Percentiles rank a stretch among this genome's conserved stretches.
phyloP scores from a whole-genome alignment of 257 asterid genomes.

The Echium plantagineum region DNA sequence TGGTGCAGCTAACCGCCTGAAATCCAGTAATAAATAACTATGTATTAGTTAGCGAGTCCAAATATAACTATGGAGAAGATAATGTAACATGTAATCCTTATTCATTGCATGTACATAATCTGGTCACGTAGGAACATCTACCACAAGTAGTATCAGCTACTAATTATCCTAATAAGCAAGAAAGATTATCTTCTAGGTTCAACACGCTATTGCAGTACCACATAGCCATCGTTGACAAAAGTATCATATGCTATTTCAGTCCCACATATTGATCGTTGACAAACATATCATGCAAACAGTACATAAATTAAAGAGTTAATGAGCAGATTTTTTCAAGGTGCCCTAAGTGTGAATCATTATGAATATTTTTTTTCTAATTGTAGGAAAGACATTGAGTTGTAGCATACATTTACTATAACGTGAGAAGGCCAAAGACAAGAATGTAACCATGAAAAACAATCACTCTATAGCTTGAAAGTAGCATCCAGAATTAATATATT shows the following conservation, averaged over 20 bases:
- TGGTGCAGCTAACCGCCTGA: slow-evolving; percentile 21
- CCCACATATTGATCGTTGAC: background rate
- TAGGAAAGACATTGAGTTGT: no score
- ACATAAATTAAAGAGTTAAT: background rate
- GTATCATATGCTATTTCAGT: background rate
- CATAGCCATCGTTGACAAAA: no score
- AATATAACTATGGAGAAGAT: background rate
- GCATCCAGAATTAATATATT: slow-evolving; percentile 1
- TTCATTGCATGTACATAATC: background rate
- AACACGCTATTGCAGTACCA: background rate
- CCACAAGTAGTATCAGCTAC: background rate
- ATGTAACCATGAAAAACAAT: background rate
- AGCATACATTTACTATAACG: background rate
- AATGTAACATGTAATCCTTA: background rate
- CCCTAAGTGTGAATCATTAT: background rate
- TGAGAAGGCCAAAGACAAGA: background rate
- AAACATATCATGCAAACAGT: no score
- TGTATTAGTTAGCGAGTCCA: slow-evolving; percentile 1
- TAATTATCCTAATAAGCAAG: background rate
- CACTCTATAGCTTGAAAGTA: background rate
- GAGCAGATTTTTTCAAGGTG: background rate
- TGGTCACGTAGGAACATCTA: background rate
- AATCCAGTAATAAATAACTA: slow-evolving; percentile 5
- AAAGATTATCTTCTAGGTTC: background rate
- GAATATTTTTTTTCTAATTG: background rate